Conservation (phyloP, 768 basidiomycete genomes). For the Dentipellis fragilis region DNA sequence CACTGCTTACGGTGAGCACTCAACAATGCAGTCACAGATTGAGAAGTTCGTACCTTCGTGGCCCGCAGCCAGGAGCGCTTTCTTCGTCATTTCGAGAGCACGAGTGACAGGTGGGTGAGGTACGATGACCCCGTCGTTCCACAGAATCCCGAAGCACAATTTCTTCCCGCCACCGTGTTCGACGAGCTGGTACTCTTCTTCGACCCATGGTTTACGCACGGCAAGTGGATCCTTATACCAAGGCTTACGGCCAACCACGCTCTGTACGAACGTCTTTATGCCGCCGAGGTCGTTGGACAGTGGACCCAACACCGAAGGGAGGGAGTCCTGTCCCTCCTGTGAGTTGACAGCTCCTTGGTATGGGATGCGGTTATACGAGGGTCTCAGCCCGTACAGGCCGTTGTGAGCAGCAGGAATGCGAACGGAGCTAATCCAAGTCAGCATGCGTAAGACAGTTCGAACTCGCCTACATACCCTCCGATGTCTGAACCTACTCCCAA, state of each 20-base stretch:
- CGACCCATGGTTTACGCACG: constrained; percentile 49
- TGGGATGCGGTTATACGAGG: constrained; percentile 61
- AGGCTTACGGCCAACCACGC: constrained; percentile 47
- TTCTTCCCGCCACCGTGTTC: constrained; percentile 46
- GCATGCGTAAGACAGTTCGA: not conserved
- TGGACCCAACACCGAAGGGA: constrained; percentile 69
- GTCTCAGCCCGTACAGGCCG: constrained; percentile 63
- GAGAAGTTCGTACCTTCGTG: constrained; percentile 28
- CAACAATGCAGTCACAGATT: not conserved
- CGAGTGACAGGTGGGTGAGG: constrained; percentile 45
- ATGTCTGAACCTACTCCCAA: constrained; percentile 74
- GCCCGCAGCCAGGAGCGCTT: constrained; percentile 37
- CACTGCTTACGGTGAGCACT: constrained; percentile 18
- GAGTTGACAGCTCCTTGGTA: constrained; percentile 59
- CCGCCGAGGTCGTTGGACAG: constrained; percentile 46
- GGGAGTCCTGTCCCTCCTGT: constrained; percentile 60
- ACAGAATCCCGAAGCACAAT: constrained; percentile 21
- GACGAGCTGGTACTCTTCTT: constrained; percentile 45
- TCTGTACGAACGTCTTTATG: constrained; percentile 58
- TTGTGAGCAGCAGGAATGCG: constrained; percentile 62
- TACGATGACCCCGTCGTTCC: constrained; percentile 36
- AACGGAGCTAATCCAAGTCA: constrained; percentile 37
- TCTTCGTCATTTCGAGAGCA: constrained; percentile 37
- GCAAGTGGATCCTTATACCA: constrained; percentile 60
- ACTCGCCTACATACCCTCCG: constrained; percentile 43